These are phyloP conservation scores for Xylaria grammica DNA, from an alignment of 495 filamentous ascomycete genomes.

Conservation along the genomic window DNA sequence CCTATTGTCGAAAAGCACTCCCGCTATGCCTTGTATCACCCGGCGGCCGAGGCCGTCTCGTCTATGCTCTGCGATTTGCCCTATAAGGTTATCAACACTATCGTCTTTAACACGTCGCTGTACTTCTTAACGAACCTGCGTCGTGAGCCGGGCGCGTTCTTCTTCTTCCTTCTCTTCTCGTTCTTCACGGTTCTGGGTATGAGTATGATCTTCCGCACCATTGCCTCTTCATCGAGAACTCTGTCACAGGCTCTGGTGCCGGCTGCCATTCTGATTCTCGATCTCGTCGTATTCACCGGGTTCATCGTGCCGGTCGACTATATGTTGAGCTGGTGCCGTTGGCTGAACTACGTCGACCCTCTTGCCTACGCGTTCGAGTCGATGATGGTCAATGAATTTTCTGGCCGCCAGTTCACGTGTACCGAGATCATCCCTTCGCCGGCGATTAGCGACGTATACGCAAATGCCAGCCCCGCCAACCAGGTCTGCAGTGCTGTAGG, in stretches of 20 bases:
- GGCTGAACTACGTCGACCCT: conserved; percentile 87
- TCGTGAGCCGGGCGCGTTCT: conserved; percentile 79
- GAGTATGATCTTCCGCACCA: conserved; percentile 83
- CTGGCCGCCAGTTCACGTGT: conserved; percentile 67
- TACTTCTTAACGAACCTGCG: conserved; percentile 90
- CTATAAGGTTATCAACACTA: conserved; percentile 59
- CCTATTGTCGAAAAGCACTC: conserved; percentile 92
- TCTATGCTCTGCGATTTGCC: conserved; percentile 85
- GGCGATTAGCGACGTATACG: conserved; percentile 50
- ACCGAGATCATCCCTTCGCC: conserved; percentile 59
- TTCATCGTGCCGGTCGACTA: conserved; percentile 79
- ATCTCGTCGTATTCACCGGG: conserved; percentile 86
- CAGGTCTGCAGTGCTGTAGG: conserved; percentile 68
- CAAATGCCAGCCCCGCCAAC: conserved; percentile 41
- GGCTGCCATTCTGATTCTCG: conserved; percentile 79
- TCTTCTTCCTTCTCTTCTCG: conserved; percentile 76
- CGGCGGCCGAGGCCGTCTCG: conserved; percentile 83
- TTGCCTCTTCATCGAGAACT: conserved; percentile 78
- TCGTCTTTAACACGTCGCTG: conserved; percentile 69
- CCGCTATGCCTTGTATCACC: conserved; percentile 91
- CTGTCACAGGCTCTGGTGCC: conserved; percentile 85
- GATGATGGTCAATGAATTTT: conserved; percentile 91
- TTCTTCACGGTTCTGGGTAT: conserved; percentile 71
- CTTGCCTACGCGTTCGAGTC: conserved; percentile 87
- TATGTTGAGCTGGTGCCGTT: conserved; percentile 85